Evolutionary conservation across 768 basidiomycete genomes (phyloP).

Genomic region (Tulasnella sp.): DNA sequence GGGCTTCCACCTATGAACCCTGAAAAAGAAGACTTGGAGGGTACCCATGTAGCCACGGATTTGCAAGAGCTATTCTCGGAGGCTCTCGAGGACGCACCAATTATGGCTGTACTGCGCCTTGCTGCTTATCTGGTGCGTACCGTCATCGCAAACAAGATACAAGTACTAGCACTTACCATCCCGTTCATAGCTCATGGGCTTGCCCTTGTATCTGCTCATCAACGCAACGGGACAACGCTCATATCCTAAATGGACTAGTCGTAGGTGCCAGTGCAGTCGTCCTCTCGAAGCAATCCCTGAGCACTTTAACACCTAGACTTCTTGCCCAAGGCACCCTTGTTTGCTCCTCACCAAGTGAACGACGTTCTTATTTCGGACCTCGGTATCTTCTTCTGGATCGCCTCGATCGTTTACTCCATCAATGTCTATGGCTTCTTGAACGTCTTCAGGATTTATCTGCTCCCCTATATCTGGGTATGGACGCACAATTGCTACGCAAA

Average conservation of each 20-base stretch:
- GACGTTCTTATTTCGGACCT: constrained; percentile 76
- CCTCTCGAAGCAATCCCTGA: too few relatives aligned
- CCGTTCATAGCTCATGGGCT: constrained; percentile 60
- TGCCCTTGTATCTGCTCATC: constrained; percentile 67
- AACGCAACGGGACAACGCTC: constrained; percentile 79
- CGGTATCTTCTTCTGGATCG: constrained; percentile 66
- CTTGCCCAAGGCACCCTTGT: constrained; percentile 68
- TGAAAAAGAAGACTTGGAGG: constrained; percentile 48
- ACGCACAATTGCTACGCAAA: too few relatives aligned
- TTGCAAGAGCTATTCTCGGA: constrained; percentile 68
- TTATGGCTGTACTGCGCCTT: constrained; percentile 46
- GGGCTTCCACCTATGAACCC: constrained; percentile 56
- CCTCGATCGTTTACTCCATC: constrained; percentile 42
- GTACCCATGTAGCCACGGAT: constrained; percentile 51
- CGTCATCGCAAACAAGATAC: background rate
- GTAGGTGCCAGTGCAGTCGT: constrained; percentile 35
- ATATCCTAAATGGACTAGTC: constrained; percentile 71
- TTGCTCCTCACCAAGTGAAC: constrained; percentile 61
- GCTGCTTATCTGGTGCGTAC: constrained; percentile 46
- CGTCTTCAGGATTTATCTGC: constrained; percentile 68
- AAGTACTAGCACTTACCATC: background rate
- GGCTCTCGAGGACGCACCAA: constrained; percentile 83
- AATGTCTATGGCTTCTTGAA: constrained; percentile 52
- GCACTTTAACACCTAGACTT: constrained; percentile 43
- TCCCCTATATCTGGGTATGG: constrained; percentile 21